These are phyloP conservation scores for Capsaspora owczarzaki DNA, from an alignment of 78 protist species.

Conservation along the genomic window DNA sequence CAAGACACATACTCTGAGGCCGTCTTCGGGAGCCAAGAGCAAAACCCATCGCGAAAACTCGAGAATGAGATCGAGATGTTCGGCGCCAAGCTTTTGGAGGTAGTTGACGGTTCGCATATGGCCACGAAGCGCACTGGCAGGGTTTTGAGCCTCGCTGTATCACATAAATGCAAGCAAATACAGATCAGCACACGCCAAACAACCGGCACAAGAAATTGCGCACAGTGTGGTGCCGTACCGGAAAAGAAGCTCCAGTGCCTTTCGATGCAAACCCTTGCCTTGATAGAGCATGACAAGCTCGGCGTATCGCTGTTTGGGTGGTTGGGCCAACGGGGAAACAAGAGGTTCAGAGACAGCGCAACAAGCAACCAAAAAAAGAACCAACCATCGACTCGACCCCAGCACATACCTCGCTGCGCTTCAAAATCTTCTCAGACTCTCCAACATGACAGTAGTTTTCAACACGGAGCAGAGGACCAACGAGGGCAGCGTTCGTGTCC, in stretches of 20 bases:
- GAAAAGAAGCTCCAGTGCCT: conserved; percentile 3
- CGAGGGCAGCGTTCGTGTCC: background rate
- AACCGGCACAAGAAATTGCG: no score
- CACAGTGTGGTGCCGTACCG: no score
- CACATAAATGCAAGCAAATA: no score
- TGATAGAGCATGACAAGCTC: conserved; percentile 4
- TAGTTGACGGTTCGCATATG: background rate
- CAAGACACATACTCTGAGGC: background rate
- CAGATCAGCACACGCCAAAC: no score
- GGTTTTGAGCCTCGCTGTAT: background rate
- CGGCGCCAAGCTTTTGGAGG: background rate
- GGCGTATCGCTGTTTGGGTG: background rate
- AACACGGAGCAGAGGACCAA: background rate
- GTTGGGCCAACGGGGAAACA: background rate
- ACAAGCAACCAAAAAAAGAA: no score
- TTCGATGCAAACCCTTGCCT: background rate
- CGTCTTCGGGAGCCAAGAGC: background rate
- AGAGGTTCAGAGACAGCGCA: background rate
- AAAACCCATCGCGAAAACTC: background rate
- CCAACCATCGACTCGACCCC: no score
- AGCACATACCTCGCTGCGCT: background rate
- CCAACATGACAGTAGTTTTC: background rate
- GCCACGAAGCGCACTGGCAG: background rate
- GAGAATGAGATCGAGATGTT: background rate
- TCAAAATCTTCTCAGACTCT: background rate